phyloP scores from a whole-genome alignment of 257 asterid genomes.

The Solanum chilense region DNA sequence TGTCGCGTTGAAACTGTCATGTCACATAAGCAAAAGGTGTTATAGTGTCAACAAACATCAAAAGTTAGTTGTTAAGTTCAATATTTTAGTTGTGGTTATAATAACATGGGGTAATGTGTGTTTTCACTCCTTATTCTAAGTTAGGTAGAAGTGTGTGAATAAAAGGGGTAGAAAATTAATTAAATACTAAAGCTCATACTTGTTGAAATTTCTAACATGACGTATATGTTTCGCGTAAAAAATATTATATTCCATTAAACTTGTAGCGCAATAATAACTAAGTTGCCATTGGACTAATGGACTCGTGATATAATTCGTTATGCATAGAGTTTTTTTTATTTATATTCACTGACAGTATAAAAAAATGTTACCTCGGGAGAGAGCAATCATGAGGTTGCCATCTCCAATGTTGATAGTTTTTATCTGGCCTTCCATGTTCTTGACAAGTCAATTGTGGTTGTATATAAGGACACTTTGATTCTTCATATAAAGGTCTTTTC shows the following conservation, averaged over 20 bases:
- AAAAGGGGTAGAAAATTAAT: neutral
- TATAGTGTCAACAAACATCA: neutral
- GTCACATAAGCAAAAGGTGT: neutral
- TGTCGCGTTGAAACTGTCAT: constrained; percentile 61
- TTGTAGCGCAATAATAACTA: neutral
- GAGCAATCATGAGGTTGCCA: constrained; percentile 89
- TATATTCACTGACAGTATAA: neutral
- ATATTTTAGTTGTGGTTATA: neutral
- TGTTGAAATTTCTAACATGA: neutral
- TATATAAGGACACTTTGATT: constrained; percentile 76
- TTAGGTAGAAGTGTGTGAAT: neutral
- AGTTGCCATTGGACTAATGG: neutral
- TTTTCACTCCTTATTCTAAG: neutral
- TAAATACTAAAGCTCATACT: neutral
- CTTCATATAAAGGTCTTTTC: constrained; percentile 71
- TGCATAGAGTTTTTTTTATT: neutral
- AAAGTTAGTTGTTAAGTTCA: neutral
- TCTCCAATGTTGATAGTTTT: constrained; percentile 67
- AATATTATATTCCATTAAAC: neutral
- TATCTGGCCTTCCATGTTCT: constrained; percentile 82
- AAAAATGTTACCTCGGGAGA: constrained; percentile 51
- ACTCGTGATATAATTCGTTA: accelerated
- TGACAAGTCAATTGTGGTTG: constrained; percentile 93
- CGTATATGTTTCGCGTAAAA: neutral
- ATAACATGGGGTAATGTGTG: neutral